Evolutionary conservation across 2,329 filamentous ascomycete genomes (phyloP).

Genomic region (Gliomastix tumulicola): DNA sequence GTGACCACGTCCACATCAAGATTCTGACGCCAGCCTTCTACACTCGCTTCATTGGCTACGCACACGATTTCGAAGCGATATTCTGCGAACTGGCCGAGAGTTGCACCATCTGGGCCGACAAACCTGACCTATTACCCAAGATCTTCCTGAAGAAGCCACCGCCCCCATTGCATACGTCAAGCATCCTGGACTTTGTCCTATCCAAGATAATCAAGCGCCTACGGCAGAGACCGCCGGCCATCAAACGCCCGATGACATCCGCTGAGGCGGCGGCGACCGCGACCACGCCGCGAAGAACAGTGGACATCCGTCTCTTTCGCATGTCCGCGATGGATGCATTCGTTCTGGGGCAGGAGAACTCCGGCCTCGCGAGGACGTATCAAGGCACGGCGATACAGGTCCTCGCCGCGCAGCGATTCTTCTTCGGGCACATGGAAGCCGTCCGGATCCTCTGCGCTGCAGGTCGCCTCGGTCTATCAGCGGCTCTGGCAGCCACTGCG

Average conservation of each 20-base stretch:
- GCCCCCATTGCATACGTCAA: conserved; percentile 23
- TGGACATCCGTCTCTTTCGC: conserved; percentile 39
- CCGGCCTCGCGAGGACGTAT: conserved; percentile 22
- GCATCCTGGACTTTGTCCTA: conserved; percentile 25
- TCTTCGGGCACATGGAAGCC: conserved; percentile 24
- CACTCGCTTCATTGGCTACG: conserved; percentile 56
- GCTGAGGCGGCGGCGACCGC: conserved; percentile 12
- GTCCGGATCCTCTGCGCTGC: too few relatives aligned
- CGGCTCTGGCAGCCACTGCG: too few relatives aligned
- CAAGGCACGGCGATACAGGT: conserved; percentile 27
- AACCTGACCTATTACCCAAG: conserved; percentile 41
- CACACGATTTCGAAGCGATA: conserved; percentile 54
- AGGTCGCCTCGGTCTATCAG: too few relatives aligned
- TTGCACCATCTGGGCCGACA: conserved; percentile 50
- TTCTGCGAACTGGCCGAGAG: conserved; percentile 54
- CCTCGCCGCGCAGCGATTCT: conserved; percentile 35
- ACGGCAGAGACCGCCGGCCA: conserved; percentile 30
- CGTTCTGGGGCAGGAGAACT: conserved; percentile 26
- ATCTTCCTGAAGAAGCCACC: conserved; percentile 32
- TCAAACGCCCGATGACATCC: conserved; percentile 33
- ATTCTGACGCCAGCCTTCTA: conserved; percentile 62
- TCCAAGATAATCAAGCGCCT: conserved; percentile 38
- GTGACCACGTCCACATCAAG: conserved; percentile 42
- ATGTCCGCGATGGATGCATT: conserved; percentile 45
- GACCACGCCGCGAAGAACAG: conserved; percentile 5